Evolutionary conservation across 257 asterid genomes (phyloP), one percentile per base, ranked within the genome.

Genomic region (Primulina eburnea): DNA sequence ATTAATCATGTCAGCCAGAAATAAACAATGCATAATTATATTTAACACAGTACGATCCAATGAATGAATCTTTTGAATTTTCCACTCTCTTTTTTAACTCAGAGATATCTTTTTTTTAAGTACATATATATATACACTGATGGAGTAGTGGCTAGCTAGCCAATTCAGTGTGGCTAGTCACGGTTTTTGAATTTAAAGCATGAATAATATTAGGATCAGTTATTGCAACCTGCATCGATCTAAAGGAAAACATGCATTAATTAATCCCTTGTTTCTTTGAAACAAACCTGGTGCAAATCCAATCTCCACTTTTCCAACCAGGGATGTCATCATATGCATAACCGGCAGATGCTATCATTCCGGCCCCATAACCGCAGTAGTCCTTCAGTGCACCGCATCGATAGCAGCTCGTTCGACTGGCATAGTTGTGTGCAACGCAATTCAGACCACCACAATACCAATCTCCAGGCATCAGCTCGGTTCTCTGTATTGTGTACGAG

Each of bases 261-360:
- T 38, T 12, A 43, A 43, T 38, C 16, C 55, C 6, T 0, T 43
- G 18, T 43, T 43, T 43, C 55, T 4, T 43, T 50, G 1, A 7
- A 65, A 71, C 76, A 30, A 69, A 88, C 96, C 95, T 81, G 37
- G 57, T 24, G 87, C 98, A 92, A 53, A 89, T 85, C 98, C 98
- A 92, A 72, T 92, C 97, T 14, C 98, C 98, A 30, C 62, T 79
- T 79, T 92, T 92, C 92, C 96, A 92, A 2, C 98, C 97, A 8
- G 98, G 98, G 68, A 88, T 65, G 24, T 90, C 65, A n/a, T 82
- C 89, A 43, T 61, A 81, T 14, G 71, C 82, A 58, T 84, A 86
- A 35, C 85, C 84, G 9, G 82, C 78, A 0, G 93, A 28, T 2
- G 85, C 82, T 28, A 78, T 71, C 69, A 83, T 60, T 59, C 82